These are phyloP conservation scores for Powellomyces hirtus DNA, from an alignment of 192 early-diverging fungal genomes.

Conservation along the genomic window DNA sequence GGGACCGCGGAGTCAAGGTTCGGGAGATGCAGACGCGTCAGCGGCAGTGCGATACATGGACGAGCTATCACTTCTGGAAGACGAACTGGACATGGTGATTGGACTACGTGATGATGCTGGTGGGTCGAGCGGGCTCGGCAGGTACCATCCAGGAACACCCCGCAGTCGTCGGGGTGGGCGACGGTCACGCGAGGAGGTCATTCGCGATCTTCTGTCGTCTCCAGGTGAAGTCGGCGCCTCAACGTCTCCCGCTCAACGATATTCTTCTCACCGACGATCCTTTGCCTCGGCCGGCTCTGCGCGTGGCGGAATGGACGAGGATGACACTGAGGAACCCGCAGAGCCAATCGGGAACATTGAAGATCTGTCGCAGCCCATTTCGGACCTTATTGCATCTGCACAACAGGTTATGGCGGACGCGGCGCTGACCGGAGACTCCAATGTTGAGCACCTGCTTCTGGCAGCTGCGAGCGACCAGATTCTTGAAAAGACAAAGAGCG, in stretches of 20 bases:
- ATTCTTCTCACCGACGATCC: no score
- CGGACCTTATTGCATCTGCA: conserved; percentile 37
- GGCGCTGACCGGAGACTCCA: conserved; percentile 11
- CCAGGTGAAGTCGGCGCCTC: background rate
- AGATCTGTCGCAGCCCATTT: conserved; percentile 19
- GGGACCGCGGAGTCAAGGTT: background rate
- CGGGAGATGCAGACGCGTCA: conserved; percentile 4
- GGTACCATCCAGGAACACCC: conserved; percentile 23
- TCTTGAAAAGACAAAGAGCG: conserved; percentile 41
- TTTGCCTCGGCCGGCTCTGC: no score
- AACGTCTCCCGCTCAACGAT: no score
- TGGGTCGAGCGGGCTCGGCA: background rate
- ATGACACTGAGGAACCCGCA: background rate
- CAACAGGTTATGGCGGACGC: conserved; percentile 34
- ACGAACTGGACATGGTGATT: conserved; percentile 45
- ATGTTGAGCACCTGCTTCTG: conserved; percentile 30
- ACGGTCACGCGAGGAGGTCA: conserved; percentile 1
- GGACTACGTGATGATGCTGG: conserved; percentile 21
- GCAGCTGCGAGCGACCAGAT: conserved; percentile 34
- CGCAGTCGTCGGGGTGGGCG: background rate
- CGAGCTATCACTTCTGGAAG: conserved; percentile 44
- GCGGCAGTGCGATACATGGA: conserved; percentile 44
- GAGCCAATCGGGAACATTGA: background rate
- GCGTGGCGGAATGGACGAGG: background rate
- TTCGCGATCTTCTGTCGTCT: conserved; percentile 15